Evolutionary conservation across 257 asterid genomes (phyloP).

Genomic region (Solanum clarkiae): DNA sequence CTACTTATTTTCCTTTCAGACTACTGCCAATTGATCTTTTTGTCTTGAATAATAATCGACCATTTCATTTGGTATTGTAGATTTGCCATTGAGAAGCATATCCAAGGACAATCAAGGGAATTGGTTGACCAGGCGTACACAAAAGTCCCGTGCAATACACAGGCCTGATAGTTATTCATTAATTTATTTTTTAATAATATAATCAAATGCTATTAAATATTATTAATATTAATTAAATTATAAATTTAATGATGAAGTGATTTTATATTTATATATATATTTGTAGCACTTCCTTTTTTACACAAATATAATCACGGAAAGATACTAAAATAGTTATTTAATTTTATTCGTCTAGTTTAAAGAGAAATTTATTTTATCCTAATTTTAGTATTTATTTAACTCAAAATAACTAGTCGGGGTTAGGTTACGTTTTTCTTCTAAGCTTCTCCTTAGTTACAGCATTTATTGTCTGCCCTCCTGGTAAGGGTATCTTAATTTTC

Average conservation of each 20-base stretch:
- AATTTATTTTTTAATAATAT: no score
- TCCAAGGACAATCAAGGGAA: constrained; percentile 71
- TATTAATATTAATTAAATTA: no score
- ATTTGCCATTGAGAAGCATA: constrained; percentile 80
- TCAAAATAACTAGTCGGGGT: constrained; percentile 39
- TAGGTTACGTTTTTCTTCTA: background rate
- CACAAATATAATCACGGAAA: no score
- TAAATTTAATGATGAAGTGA: no score
- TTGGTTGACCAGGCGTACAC: constrained; percentile 82
- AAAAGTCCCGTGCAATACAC: constrained; percentile 3
- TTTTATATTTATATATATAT: no score
- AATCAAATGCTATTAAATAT: no score
- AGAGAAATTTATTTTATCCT: no score
- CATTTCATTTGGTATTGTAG: constrained; percentile 14
- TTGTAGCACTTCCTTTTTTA: no score
- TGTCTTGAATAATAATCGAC: background rate
- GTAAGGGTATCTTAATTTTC: background rate
- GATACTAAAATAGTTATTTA: no score
- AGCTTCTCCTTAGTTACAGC: background rate
- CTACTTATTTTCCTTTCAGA: background rate
- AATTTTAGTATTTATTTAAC: no score
- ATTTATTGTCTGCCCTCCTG: background rate
- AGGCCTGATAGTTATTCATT: background rate
- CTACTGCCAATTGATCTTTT: background rate
- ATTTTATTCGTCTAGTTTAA: no score